Conservation (phyloP, 805 yeast genomes). For the Candida ovalis region DNA sequence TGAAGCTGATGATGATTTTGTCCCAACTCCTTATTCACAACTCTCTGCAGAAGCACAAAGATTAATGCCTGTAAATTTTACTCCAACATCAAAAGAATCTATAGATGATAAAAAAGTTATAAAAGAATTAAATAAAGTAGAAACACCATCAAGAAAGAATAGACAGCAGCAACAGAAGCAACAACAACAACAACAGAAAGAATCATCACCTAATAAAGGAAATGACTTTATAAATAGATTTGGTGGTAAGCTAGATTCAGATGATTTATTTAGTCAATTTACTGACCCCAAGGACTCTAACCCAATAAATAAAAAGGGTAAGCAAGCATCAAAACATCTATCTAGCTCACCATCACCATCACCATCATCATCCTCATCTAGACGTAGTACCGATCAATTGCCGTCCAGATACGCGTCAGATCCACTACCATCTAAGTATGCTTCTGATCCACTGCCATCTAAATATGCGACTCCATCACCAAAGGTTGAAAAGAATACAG, state of each 20-base stretch:
- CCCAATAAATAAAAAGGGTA: not conserved
- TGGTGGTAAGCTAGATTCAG: not conserved
- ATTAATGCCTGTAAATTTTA: constrained; percentile 9
- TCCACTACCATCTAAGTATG: not conserved
- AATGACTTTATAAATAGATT: too few species aligned
- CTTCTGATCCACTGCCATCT: constrained; percentile 1
- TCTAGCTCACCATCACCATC: not conserved
- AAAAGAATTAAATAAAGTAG: not conserved
- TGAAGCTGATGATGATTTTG: constrained; percentile 6
- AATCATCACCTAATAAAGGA: too few species aligned
- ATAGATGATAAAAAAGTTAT: not conserved
- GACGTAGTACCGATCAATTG: not conserved
- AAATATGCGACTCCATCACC: not conserved
- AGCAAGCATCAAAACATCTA: not conserved
- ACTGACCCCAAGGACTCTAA: not conserved
- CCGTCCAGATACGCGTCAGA: constrained; percentile 1
- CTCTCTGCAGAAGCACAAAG: constrained; percentile 16
- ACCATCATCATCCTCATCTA: not conserved
- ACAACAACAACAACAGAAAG: not conserved
- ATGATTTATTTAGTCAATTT: not conserved
- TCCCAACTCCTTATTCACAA: constrained; percentile 4
- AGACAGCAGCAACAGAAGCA: not conserved
- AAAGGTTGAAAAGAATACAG: not conserved
- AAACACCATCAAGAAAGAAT: not conserved
- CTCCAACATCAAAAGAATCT: not conserved